phyloP scores from a whole-genome alignment of 1,284 basidiomycete species.

The Hemileia vastatrix region DNA sequence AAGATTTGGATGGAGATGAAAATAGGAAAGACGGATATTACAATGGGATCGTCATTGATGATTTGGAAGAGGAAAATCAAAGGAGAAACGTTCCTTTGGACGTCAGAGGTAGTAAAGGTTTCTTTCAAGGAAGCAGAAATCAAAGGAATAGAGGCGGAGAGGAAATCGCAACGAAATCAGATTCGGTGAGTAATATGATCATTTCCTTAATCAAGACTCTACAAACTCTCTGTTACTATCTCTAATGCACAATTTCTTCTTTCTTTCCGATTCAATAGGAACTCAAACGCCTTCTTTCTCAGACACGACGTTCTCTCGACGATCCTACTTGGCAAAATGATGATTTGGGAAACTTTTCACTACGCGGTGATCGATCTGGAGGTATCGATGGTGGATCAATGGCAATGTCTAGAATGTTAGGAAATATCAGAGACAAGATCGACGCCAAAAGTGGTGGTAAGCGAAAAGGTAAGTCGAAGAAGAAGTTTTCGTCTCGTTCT shows the following conservation, averaged over 20 bases:
- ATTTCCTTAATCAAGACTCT: not conserved
- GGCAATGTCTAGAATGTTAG: not conserved
- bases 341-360: not conserved
- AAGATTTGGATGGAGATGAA: too few relatives aligned
- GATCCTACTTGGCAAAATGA: not conserved
- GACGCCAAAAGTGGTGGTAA: too few relatives aligned
- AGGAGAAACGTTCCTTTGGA: conserved; percentile 28
- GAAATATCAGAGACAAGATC: not conserved
- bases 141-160: too few relatives aligned
- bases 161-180: too few relatives aligned
- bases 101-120: conserved; percentile 29
- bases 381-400: not conserved
- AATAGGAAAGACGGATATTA: conserved; percentile 24
- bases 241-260: not conserved
- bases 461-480: not conserved
- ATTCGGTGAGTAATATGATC: not conserved
- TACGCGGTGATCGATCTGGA: not conserved
- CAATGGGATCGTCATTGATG: conserved; percentile 38
- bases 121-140: too few relatives aligned
- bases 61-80: conserved; percentile 30
- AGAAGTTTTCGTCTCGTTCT: too few relatives aligned
- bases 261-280: not conserved
- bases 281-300: not conserved
- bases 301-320: not conserved
- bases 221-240: not conserved